These are phyloP conservation scores for Earliella scabrosa DNA, from an alignment of 1,284 basidiomycete genomes.

Conservation along the genomic window DNA sequence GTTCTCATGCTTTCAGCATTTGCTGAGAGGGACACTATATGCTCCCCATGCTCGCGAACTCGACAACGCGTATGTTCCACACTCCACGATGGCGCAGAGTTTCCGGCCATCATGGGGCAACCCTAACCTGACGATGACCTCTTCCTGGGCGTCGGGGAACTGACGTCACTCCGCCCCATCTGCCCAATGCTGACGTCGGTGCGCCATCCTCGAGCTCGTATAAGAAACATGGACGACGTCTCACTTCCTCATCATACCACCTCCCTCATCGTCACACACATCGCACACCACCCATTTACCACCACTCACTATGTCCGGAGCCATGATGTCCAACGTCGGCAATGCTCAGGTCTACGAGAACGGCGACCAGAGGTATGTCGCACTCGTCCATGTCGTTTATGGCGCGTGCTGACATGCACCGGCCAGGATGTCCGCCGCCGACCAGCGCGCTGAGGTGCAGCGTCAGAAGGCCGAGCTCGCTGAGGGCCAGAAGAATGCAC, in stretches of 20 bases:
- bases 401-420: background rate
- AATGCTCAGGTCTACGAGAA: slow-evolving; percentile 28
- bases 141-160: background rate
- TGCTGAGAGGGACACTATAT: no score
- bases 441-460: background rate
- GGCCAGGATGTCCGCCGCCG: background rate
- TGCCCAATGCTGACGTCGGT: slow-evolving; percentile 19
- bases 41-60: no score
- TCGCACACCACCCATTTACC: background rate
- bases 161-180: slow-evolving; percentile 19
- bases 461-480: slow-evolving; percentile 3
- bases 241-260: background rate
- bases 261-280: background rate
- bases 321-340: slow-evolving; percentile 31
- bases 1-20: no score
- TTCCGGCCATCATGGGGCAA: background rate
- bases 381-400: background rate
- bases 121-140: background rate
- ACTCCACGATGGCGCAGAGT: background rate
- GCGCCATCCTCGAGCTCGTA: slow-evolving; percentile 4
- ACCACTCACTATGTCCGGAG: slow-evolving; percentile 26
- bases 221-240: background rate
- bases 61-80: no score
- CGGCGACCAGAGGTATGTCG: slow-evolving; percentile 27
- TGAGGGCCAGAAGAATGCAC: slow-evolving; percentile 25